These are phyloP conservation scores for Pestalotiopsis sp. DNA, from an alignment of 2,329 filamentous ascomycete species.

Conservation along the genomic window DNA sequence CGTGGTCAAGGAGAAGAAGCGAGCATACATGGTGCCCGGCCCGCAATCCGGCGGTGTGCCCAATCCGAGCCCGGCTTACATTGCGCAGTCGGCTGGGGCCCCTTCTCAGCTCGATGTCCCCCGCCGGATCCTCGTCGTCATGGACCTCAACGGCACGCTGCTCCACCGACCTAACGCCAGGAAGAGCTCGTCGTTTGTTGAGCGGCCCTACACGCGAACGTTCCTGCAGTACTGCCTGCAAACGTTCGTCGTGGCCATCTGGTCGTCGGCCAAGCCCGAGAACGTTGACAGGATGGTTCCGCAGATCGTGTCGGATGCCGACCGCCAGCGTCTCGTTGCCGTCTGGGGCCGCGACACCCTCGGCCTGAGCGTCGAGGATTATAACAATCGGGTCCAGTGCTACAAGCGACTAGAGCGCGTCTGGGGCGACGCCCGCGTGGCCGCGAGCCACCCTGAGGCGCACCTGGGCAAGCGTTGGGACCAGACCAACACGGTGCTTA, in stretches of 20 bases:
- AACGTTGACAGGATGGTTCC: slow-evolving; percentile 73
- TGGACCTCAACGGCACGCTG: slow-evolving; percentile 93
- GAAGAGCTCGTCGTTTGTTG: slow-evolving; percentile 55
- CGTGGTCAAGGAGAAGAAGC: slow-evolving; percentile 14
- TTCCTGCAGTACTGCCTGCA: slow-evolving; percentile 77
- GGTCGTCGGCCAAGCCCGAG: slow-evolving; percentile 78
- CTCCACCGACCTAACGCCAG: slow-evolving; percentile 66
- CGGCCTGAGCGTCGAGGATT: slow-evolving; percentile 65
- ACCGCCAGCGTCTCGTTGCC: slow-evolving; percentile 61
- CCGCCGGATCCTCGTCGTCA: slow-evolving; percentile 74
- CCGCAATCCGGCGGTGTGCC: slow-evolving; percentile 60
- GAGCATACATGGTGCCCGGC: slow-evolving; percentile 19
- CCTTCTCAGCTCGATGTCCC: slow-evolving; percentile 46
- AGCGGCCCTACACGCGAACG: slow-evolving; percentile 65
- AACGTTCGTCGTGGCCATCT: slow-evolving; percentile 81
- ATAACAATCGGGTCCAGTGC: slow-evolving; percentile 72
- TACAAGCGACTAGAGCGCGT: slow-evolving; percentile 82
- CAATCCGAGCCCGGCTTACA: slow-evolving; percentile 60
- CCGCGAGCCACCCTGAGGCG: slow-evolving; percentile 44
- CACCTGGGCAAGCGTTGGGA: slow-evolving; percentile 59
- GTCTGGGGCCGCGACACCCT: slow-evolving; percentile 81
- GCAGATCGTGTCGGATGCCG: slow-evolving; percentile 59
- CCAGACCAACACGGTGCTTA: slow-evolving; percentile 84
- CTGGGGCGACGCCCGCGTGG: slow-evolving; percentile 60
- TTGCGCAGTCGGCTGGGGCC: slow-evolving; percentile 50